phyloP scores from a whole-genome alignment of 768 basidiomycete genomes.

The Termitomyces heimii region DNA sequence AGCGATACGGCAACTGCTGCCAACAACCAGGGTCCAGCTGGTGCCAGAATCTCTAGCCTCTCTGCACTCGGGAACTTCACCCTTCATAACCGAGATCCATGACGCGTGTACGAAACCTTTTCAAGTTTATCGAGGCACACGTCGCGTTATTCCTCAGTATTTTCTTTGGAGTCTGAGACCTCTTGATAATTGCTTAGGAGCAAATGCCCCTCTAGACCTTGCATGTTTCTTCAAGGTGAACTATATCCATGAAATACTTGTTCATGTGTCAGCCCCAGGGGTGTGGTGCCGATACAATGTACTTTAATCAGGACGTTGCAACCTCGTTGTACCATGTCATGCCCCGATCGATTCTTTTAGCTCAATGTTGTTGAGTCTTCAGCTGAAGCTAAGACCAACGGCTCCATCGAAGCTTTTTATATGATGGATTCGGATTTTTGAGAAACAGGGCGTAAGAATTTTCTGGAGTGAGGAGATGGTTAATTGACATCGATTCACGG shows the following conservation, averaged over 20 bases:
- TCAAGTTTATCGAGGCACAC: constrained; percentile 33
- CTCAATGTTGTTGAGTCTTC: constrained; percentile 40
- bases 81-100: constrained; percentile 19
- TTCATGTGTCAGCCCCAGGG: constrained; percentile 39
- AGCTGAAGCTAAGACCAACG: constrained; percentile 39
- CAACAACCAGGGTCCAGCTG: constrained; percentile 27
- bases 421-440: constrained; percentile 49
- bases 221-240: constrained; percentile 34
- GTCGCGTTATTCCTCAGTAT: constrained; percentile 32
- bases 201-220: constrained; percentile 29
- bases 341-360: constrained; percentile 34
- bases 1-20: constrained; percentile 13
- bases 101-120: constrained; percentile 18
- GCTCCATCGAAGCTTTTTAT: constrained; percentile 42
- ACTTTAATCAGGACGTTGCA: constrained; percentile 30
- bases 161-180: constrained; percentile 26
- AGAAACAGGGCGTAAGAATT: constrained; percentile 39
- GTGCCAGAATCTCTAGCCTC: constrained; percentile 32
- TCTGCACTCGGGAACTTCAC: constrained; percentile 38
- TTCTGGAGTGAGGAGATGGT: constrained; percentile 52
- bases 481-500: constrained; percentile 30
- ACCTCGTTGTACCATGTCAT: constrained; percentile 34
- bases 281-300: constrained; percentile 35
- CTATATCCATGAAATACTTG: constrained; percentile 36
- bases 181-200: constrained; percentile 17